phyloP scores from a whole-genome alignment of 2,329 filamentous ascomycete genomes.

The Phyllosticta citribraziliensis region DNA sequence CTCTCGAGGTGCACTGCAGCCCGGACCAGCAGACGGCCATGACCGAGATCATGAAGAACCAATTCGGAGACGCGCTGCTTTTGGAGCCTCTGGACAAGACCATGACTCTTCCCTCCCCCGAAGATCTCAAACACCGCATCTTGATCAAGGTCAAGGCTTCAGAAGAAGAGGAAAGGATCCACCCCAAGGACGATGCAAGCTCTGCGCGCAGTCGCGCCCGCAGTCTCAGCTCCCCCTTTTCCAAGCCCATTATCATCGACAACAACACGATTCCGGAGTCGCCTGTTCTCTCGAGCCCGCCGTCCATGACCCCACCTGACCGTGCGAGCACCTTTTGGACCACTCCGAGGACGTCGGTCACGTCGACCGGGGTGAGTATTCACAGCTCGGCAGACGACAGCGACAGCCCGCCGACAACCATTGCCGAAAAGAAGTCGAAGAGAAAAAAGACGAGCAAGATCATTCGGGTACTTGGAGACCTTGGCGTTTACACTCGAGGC shows the following conservation, averaged over 20 bases:
- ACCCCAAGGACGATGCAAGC: conserved; percentile 25
- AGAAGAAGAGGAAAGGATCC: conserved; percentile 41
- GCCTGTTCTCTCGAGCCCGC: conserved; percentile 41
- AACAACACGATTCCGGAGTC: conserved; percentile 41
- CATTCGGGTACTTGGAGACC: conserved; percentile 66
- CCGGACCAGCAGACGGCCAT: conserved; percentile 73
- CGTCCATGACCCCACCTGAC: conserved; percentile 44
- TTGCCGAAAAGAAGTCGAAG: conserved; percentile 48
- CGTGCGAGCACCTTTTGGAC: conserved; percentile 36
- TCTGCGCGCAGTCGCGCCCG: conserved; percentile 36
- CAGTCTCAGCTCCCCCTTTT: conserved; percentile 71
- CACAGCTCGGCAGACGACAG: conserved; percentile 65
- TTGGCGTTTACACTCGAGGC: conserved; percentile 69
- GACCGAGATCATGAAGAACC: conserved; percentile 78
- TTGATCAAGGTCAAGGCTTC: conserved; percentile 92
- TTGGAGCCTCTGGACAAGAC: conserved; percentile 62
- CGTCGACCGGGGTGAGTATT: conserved; percentile 44
- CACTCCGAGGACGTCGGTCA: conserved; percentile 44
- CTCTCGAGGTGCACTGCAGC: conserved; percentile 90
- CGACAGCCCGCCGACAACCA: conserved; percentile 51
- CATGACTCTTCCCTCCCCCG: conserved; percentile 68
- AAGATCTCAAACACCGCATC: conserved; percentile 73
- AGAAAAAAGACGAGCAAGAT: conserved; percentile 70
- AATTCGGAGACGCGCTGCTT: conserved; percentile 72
- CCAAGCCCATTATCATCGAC: conserved; percentile 53